Evolutionary conservation across 2,329 filamentous ascomycete genomes (phyloP), one percentile per base, ranked within the genome.

Genomic region (Ascochyta viciae-villosae): DNA sequence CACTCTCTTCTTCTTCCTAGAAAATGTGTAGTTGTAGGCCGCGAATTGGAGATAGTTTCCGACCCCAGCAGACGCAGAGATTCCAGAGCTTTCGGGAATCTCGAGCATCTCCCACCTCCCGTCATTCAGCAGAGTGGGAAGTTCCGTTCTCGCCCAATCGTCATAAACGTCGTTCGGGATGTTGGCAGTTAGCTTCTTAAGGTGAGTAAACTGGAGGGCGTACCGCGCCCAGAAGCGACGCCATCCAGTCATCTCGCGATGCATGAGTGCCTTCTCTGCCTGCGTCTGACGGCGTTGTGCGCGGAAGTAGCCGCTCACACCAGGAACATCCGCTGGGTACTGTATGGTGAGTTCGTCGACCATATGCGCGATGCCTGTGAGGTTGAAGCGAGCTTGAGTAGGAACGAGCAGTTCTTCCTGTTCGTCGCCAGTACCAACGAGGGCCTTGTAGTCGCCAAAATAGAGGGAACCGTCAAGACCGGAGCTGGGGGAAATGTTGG

Each of bases 311-410:
- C 70, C 65, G 7, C 62, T 60, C 1, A 74, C 68, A 23, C 71
- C 67, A 12, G 72, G 73, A 5, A 74, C 67, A 47, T 74, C 70
- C 22, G 61, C 41, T 3, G 71, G 65, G 47, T 75, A 75, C 40
- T 74, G 68, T 16, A 75, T 74, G 3, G 63, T 73, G 26, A 75
- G 67, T 49, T 75, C 73, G 43, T 75, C 72, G 13, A 75, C 65
- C 60, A 75, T 68, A 47, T 66, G 59, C 1, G 73, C 73, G 33
- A 75, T 72, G 4, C 58, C 47, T 1, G 63, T 66, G 2, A 75
- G 62, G 33, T 68, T 73, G 59, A 74, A 75, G 24, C 62, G 61
- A 2, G 72, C 69, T 42, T 75, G 71, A 1, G 72, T 73, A 6
- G 70, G 69, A 1, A 66, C 64, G 3, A 75, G 59, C 6, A 68